phyloP scores from a whole-genome alignment of 768 basidiomycete species.

The Tulasnella calospora region DNA sequence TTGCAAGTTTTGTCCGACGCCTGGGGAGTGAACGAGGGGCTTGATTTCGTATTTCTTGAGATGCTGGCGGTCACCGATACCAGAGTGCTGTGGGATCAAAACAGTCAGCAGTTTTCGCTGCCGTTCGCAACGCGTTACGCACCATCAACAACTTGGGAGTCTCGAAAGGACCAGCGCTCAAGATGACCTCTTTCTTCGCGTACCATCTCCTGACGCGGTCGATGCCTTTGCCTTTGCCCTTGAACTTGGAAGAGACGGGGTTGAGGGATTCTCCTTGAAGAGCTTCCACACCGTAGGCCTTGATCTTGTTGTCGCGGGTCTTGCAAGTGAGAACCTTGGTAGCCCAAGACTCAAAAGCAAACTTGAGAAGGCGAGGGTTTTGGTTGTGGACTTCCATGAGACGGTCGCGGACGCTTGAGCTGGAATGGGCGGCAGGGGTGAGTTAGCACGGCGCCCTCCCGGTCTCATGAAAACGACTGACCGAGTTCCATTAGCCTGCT shows the following conservation, averaged over 20 bases:
- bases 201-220: constrained; percentile 6
- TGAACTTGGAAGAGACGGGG: constrained; percentile 21
- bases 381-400: constrained; percentile 7
- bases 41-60: constrained; percentile 19
- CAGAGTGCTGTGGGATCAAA: constrained; percentile 22
- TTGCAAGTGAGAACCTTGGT: constrained; percentile 22
- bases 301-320: constrained; percentile 1
- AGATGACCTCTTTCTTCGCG: constrained; percentile 25
- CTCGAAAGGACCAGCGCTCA: constrained; percentile 27
- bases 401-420: constrained; percentile 9
- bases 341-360: constrained; percentile 12
- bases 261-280: neutral
- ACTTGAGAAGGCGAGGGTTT: constrained; percentile 1
- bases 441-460: neutral
- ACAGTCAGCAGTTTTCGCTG: neutral
- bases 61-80: constrained; percentile 25
- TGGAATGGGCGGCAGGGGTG: neutral
- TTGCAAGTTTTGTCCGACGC: constrained; percentile 28
- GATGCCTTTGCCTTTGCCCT: neutral
- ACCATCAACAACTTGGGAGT: constrained; percentile 23
- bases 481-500: constrained; percentile 17
- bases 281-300: constrained; percentile 19
- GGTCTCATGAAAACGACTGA: neutral
- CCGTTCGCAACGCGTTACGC: neutral
- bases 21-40: constrained; percentile 24